Conservation (phyloP, 805 yeast species). For the Zygosaccharomyces bailii region DNA sequence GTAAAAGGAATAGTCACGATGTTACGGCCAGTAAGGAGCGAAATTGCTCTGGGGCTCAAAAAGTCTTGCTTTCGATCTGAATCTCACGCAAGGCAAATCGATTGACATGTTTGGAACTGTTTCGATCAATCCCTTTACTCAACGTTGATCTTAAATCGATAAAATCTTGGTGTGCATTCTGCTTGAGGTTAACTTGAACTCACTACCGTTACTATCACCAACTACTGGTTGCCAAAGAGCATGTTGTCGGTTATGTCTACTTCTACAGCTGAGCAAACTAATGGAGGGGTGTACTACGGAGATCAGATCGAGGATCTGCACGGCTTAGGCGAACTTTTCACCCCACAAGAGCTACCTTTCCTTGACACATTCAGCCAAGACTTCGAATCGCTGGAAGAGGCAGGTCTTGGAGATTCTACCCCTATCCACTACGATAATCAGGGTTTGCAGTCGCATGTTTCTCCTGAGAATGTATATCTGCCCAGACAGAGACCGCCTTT, state of each 20-base stretch:
- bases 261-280: neutral
- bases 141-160: neutral
- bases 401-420: neutral
- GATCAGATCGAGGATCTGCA: slow-evolving; percentile 6
- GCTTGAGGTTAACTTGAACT: neutral
- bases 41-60: neutral
- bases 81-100: slow-evolving; percentile 1
- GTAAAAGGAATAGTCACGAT: neutral
- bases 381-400: neutral
- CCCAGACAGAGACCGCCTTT: slow-evolving; percentile 11
- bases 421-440: neutral
- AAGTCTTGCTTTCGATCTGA: neutral
- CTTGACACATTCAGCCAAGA: slow-evolving; percentile 4
- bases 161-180: too few species aligned
- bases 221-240: neutral
- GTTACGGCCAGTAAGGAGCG: neutral
- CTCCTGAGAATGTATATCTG: neutral
- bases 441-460: neutral
- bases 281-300: neutral
- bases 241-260: slow-evolving; percentile 6
- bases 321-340: slow-evolving; percentile 2
- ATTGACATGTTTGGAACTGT: neutral
- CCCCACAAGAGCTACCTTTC: slow-evolving; percentile 5
- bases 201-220: too few species aligned
- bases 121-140: neutral